Evolutionary conservation across 2,329 filamentous ascomycete species (phyloP).

Genomic region (Rhexocercosporidium sp.): DNA sequence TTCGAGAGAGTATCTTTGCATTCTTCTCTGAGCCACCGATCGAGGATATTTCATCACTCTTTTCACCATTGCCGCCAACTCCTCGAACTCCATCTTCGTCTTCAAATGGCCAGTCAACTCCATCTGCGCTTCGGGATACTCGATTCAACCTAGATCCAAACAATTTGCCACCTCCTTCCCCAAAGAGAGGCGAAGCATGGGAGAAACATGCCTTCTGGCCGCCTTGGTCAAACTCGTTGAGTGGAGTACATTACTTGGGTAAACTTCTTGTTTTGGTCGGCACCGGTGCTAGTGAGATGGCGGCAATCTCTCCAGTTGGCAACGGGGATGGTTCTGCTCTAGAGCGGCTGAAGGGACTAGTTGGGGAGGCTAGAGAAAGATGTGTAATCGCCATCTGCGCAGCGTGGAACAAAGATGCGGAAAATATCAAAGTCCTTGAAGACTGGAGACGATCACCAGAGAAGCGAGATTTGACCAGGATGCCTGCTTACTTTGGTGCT

Average conservation of each 20-base stretch:
- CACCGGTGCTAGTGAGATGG: slow-evolving; percentile 86
- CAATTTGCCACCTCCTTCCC: slow-evolving; percentile 77
- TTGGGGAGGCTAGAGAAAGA: slow-evolving; percentile 81
- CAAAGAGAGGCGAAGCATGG: slow-evolving; percentile 82
- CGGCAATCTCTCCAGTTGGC: slow-evolving; percentile 71
- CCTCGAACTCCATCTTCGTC: slow-evolving; percentile 70
- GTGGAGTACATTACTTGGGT: slow-evolving; percentile 87
- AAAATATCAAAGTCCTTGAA: slow-evolving; percentile 90
- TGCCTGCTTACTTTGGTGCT: slow-evolving; percentile 84
- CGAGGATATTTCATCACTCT: slow-evolving; percentile 86
- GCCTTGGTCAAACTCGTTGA: slow-evolving; percentile 87
- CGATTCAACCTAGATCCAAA: slow-evolving; percentile 81
- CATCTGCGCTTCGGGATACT: slow-evolving; percentile 67
- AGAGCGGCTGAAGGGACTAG: slow-evolving; percentile 77
- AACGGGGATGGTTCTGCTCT: slow-evolving; percentile 59
- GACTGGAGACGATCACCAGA: slow-evolving; percentile 89
- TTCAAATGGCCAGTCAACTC: slow-evolving; percentile 46
- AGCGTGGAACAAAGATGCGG: slow-evolving; percentile 91
- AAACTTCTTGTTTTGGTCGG: slow-evolving; percentile 83
- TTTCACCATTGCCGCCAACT: slow-evolving; percentile 77
- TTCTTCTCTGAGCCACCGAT: slow-evolving; percentile 90
- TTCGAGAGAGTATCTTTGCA: slow-evolving; percentile 77
- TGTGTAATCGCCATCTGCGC: slow-evolving; percentile 85
- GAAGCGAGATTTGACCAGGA: slow-evolving; percentile 83
- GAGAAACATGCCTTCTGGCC: slow-evolving; percentile 97